These are phyloP conservation scores for Cenococcum geophilum DNA, from an alignment of 495 filamentous ascomycete genomes.

Conservation along the genomic window DNA sequence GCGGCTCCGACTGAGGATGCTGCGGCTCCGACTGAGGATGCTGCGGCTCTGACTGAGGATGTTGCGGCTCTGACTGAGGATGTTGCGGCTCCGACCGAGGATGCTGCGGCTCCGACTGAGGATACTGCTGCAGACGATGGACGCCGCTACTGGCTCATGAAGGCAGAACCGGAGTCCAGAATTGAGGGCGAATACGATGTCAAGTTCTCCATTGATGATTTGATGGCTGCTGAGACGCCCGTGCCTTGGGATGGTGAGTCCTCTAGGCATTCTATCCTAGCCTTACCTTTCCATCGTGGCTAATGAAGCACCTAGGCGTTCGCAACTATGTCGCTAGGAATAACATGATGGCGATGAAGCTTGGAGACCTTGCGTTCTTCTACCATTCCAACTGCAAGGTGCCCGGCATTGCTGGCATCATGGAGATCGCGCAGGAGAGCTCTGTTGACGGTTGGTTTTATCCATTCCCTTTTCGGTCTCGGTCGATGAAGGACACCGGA, in stretches of 20 bases:
- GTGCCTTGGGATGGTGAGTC: conserved; percentile 80
- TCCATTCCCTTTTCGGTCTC: too few species aligned
- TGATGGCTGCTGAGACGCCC: conserved; percentile 59
- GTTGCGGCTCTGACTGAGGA: neutral
- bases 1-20: too few species aligned
- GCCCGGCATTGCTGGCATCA: conserved; percentile 84
- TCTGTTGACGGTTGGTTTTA: conserved; percentile 61
- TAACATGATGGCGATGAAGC: conserved; percentile 83
- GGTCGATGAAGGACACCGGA: neutral
- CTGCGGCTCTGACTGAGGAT: too few species aligned
- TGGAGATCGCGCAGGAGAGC: conserved; percentile 85
- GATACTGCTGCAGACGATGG: neutral
- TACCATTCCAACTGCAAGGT: conserved; percentile 95
- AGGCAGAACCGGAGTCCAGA: conserved; percentile 85
- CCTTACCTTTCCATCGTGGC: neutral
- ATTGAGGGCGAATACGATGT: conserved; percentile 80
- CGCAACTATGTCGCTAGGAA: conserved; percentile 66
- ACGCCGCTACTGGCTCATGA: conserved; percentile 77
- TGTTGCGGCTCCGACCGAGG: neutral
- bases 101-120: neutral
- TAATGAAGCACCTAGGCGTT: conserved; percentile 41
- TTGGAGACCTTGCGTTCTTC: conserved; percentile 90
- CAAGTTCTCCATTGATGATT: conserved; percentile 90
- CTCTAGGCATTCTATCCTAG: neutral
- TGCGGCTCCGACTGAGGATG: neutral